Evolutionary conservation across 2,329 filamentous ascomycete genomes (phyloP), one percentile per base, ranked within the genome.

Genomic region (Cercospora sojina): DNA sequence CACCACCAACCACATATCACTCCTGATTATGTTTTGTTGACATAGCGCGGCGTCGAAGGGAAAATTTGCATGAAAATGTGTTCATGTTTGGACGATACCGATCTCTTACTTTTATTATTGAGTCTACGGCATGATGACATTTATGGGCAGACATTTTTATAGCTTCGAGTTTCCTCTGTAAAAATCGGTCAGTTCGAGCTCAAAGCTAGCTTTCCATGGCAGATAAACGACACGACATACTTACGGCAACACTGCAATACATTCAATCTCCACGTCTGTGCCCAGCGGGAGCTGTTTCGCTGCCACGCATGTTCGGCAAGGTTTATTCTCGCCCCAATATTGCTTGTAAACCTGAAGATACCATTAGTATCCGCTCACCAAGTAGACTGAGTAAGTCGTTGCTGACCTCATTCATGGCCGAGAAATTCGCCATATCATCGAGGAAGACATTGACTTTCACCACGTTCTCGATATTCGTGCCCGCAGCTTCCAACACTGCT

Each of bases 371-470:
- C 12, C n/a, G 3, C 32, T 23, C 16, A 12, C 8, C 13, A 62
- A 4, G n/a, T n/a, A 20, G 53, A 32, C 9, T 23, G 20, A 59
- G 23, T 3, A 3, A 12, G 1, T 41, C 8, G n/a, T 60, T 5
- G n/a, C 53, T 12, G 3, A 63, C 60, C 66, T 84, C 82, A 67
- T 87, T 88, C 79, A 88, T 84, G 9, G 80, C 79, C 0, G 80
- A 83, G 74, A 90, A 91, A 75, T 90, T 82, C 56, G 84, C 80
- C 87, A 91, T 91, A 65, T 84, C 83, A 1, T 84, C 86, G 20
- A 91, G 75, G 74, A 88, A 91, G 27, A 90, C 81, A 71, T 90
- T 90, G 68, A 88, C 84, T 77, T 91, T 90, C 75, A 91, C 83
- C 0, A 87, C 84, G 64, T 89, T 88, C 31, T 83, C 80, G 41